These are phyloP conservation scores for Chaetomiaceae sp. DNA, from an alignment of 2,329 filamentous ascomycete genomes.

Conservation along the genomic window DNA sequence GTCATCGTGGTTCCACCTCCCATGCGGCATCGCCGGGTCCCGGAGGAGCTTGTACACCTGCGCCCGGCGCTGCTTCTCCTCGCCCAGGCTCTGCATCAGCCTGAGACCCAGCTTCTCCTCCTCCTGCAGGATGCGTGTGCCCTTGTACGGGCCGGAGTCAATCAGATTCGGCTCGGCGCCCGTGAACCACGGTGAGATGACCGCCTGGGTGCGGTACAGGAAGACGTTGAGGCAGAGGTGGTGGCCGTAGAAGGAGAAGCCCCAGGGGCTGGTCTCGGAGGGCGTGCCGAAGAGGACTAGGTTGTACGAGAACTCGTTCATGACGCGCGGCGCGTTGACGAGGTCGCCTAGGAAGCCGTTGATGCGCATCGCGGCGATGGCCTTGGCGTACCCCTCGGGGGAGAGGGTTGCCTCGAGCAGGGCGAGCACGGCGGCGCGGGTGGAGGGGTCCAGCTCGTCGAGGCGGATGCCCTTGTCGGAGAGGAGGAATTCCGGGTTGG, in stretches of 20 bases:
- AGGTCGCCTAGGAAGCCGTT: slow-evolving; percentile 72
- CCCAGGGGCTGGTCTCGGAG: slow-evolving; percentile 58
- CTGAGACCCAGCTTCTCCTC: slow-evolving; percentile 62
- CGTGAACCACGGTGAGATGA: slow-evolving; percentile 71
- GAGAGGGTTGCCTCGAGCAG: slow-evolving; percentile 59
- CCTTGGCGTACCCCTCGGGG: slow-evolving; percentile 67
- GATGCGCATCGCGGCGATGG: slow-evolving; percentile 64
- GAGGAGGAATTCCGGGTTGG: slow-evolving; percentile 70
- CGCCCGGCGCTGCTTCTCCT: slow-evolving; percentile 44
- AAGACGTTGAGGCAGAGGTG: slow-evolving; percentile 72
- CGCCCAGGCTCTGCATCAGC: slow-evolving; percentile 61
- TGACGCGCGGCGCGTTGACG: slow-evolving; percentile 55
- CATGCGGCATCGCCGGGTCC: slow-evolving; percentile 61
- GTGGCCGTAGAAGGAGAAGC: slow-evolving; percentile 72
- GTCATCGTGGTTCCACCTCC: slow-evolving; percentile 76
- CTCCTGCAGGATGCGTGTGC: slow-evolving; percentile 60
- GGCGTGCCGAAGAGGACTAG: slow-evolving; percentile 66
- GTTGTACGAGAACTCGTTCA: slow-evolving; percentile 75
- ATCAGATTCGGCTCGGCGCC: slow-evolving; percentile 76
- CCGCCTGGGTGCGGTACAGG: slow-evolving; percentile 59
- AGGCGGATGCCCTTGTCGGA: slow-evolving; percentile 65
- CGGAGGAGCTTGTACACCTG: slow-evolving; percentile 57
- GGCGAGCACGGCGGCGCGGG: slow-evolving; percentile 48
- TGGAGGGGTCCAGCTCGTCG: slow-evolving; percentile 48
- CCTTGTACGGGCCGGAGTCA: slow-evolving; percentile 57